Conservation (phyloP, 2,329 filamentous ascomycete species). For the Metarhizium rileyi region DNA sequence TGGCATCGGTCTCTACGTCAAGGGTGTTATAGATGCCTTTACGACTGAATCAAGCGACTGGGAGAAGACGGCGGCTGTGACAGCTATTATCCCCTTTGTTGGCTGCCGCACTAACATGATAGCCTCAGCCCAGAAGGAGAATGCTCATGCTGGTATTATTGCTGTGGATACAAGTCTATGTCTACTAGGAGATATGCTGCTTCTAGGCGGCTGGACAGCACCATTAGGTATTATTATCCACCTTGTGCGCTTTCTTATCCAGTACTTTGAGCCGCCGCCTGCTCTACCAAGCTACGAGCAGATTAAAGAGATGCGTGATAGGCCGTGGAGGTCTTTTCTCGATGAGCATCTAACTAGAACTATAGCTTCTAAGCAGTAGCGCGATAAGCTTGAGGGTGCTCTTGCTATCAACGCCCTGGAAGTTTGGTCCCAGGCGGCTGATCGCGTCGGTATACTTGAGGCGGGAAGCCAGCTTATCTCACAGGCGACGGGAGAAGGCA, state of each 20-base stretch:
- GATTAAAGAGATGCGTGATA: neutral
- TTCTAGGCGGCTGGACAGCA: neutral
- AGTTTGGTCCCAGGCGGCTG: neutral
- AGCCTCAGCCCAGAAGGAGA: too few relatives aligned
- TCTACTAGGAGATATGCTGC: neutral
- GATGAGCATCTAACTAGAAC: neutral
- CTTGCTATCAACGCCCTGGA: slow-evolving; percentile 1
- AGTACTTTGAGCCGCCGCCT: neutral
- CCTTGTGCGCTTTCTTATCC: neutral
- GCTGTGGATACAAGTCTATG: neutral
- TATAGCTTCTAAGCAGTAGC: neutral
- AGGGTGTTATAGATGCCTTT: neutral
- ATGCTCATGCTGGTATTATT: neutral
- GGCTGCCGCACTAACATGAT: too few relatives aligned
- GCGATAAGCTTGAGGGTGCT: slow-evolving; percentile 1
- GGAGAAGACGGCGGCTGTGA: neutral
- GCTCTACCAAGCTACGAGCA: neutral
- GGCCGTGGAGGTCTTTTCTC: neutral
- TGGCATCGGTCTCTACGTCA: neutral
- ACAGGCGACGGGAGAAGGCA: neutral
- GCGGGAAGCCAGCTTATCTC: neutral
- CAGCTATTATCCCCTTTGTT: slow-evolving; percentile 1
- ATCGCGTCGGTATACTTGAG: neutral
- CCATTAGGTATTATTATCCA: slow-evolving; percentile 1
- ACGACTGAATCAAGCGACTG: neutral